Base-by-base conservation (phyloP, 306 rosid genomes). In the Quercus aquifolioides region DNA sequence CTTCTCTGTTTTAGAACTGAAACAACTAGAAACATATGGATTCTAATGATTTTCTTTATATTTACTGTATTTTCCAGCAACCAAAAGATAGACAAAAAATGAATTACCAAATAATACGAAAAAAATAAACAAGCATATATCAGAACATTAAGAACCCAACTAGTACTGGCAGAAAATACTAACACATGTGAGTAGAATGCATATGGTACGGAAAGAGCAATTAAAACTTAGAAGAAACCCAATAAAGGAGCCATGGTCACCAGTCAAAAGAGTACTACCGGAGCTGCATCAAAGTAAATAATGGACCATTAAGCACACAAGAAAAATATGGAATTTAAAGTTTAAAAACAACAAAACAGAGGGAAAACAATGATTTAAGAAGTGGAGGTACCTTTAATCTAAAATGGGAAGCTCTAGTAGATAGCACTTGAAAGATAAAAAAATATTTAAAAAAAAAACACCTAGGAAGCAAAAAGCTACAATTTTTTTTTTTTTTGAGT, bases 251-350 rank as follows among this genome's bases (percentile, higher is more conserved):
- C 60, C 56, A 43, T 43, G 26, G 31, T 55, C 31, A 9, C 74
- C 18, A 21, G 75, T 25, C 15, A 75, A 73, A 69, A 77, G 57
- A 69, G 78, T 54, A 77, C 5, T 1, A 74, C 57, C 55, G 30
- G 31, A 85, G 85, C 74, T 74, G 85, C 85, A 85, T 17, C 59
- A 56, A 63, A 73, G 60, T 60, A 18, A 71, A 9, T 13, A 52
- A 18, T 55, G 68, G 55, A 51, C 51, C 79, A 69, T 55, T n/a
- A 78, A 62, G 77, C n/a, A 19, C 14, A 55, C 33, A 70, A 3
- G 21, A 59, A 14, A 67, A 51, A 19, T 55, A 49, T 57, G 65
- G 71, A 65, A 38, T 70, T 17, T 55, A 55, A 73, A 73, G 65
- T 69, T 33, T 70, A 41, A 71, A 26, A 74, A 23, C 14, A 1